These are phyloP conservation scores for Coemansia sp. DNA, from an alignment of 192 early-diverging fungal species.

Conservation along the genomic window DNA sequence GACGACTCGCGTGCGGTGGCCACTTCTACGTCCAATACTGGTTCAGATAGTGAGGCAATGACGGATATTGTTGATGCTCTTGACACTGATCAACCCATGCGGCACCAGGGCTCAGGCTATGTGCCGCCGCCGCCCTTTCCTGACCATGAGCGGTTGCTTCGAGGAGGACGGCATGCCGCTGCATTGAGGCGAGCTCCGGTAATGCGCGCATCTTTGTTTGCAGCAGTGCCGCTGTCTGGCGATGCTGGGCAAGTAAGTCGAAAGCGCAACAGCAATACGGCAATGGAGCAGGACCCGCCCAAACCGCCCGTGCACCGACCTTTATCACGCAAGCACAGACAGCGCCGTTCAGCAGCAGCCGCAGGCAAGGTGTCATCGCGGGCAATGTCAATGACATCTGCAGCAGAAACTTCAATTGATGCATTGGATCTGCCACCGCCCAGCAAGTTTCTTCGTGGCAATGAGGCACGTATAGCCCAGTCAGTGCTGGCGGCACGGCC, in stretches of 20 bases:
- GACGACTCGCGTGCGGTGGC: conserved; percentile 52
- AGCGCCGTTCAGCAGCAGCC: too few relatives aligned
- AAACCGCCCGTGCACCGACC: background rate
- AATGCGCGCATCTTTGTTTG: conserved; percentile 49
- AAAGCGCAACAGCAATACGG: background rate
- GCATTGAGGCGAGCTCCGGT: conserved; percentile 34
- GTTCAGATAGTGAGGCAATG: conserved; percentile 7
- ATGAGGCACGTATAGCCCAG: conserved; percentile 18
- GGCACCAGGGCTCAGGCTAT: too few relatives aligned
- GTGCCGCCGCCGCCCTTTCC: conserved; percentile 18
- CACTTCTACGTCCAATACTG: background rate
- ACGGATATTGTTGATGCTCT: background rate
- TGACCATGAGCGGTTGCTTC: conserved; percentile 27
- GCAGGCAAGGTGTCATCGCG: background rate
- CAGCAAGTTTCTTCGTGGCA: conserved; percentile 37
- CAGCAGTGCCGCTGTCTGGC: conserved; percentile 3
- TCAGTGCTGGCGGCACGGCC: conserved; percentile 13
- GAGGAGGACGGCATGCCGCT: conserved; percentile 26
- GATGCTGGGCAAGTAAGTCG: background rate
- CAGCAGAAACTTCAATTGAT: conserved; percentile 4
- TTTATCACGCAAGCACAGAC: background rate
- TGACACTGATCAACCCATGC: too few relatives aligned
- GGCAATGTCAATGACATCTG: background rate
- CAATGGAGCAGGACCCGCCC: background rate
- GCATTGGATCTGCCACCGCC: conserved; percentile 39